phyloP scores from a whole-genome alignment of 2,329 filamentous ascomycete species.

The Pseudogymnoascus sp. region DNA sequence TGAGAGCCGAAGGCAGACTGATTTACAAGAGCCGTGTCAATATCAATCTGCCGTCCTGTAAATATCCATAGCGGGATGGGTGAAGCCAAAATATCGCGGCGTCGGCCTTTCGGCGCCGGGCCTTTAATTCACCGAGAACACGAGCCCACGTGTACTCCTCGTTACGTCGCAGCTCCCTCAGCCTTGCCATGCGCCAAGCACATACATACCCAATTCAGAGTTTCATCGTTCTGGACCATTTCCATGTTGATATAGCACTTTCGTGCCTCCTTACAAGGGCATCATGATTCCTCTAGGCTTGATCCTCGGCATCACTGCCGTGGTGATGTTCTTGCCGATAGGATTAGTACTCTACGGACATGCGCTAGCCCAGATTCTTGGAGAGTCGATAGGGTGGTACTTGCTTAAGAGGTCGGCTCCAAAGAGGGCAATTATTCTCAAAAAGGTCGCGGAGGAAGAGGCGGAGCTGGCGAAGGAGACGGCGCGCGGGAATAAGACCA shows the following conservation, averaged over 20 bases:
- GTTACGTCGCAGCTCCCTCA: neutral
- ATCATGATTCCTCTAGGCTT: slow-evolving; percentile 1
- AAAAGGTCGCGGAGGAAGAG: slow-evolving; percentile 12
- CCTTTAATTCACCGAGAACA: neutral
- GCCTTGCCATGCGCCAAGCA: slow-evolving; percentile 2
- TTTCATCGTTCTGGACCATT: neutral
- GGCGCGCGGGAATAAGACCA: slow-evolving; percentile 28
- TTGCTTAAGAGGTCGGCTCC: neutral
- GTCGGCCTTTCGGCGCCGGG: neutral
- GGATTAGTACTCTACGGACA: neutral
- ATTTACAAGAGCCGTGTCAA: neutral
- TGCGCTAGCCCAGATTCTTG: slow-evolving; percentile 4
- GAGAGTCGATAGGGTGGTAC: neutral
- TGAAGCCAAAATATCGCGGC: neutral
- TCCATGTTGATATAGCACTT: slow-evolving; percentile 5
- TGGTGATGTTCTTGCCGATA: neutral
- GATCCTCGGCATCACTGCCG: slow-evolving; percentile 4
- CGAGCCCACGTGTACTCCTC: neutral
- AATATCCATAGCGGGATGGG: neutral
- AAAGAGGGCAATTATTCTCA: slow-evolving; percentile 23
- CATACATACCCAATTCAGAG: neutral
- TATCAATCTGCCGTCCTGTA: neutral
- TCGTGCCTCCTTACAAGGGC: slow-evolving; percentile 6
- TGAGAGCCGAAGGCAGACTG: neutral
- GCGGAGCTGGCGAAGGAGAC: neutral